phyloP scores from a whole-genome alignment of 331 rosid genomes.

The Erythrophleum ivorense region DNA sequence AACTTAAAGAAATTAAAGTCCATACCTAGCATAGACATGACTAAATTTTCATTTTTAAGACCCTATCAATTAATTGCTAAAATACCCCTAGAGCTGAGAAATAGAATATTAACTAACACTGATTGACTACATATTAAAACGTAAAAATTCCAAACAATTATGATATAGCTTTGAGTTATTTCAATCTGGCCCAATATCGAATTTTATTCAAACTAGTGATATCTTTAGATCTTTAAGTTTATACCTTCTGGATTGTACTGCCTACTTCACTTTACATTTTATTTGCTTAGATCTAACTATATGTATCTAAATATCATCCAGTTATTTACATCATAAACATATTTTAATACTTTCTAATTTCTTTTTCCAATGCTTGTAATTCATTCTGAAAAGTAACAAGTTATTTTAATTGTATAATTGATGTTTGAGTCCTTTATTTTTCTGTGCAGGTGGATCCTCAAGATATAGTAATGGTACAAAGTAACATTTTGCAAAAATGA shows the following conservation, averaged over 20 bases:
- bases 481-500: slow-evolving; percentile 28
- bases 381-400: slow-evolving; percentile 6
- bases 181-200: neutral
- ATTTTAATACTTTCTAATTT: slow-evolving; percentile 15
- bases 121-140: neutral
- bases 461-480: slow-evolving; percentile 91
- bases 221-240: too few species aligned
- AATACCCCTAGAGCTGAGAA: too few species aligned
- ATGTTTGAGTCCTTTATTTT: slow-evolving; percentile 29
- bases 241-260: neutral
- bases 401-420: slow-evolving; percentile 36
- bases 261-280: neutral
- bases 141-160: neutral
- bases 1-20: too few species aligned
- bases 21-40: neutral
- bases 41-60: neutral
- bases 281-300: slow-evolving; percentile 14
- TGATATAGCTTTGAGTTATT: too few species aligned
- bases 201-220: neutral
- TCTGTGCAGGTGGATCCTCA: slow-evolving; percentile 96
- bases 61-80: neutral
- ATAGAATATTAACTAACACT: too few species aligned
- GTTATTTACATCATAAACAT: neutral
- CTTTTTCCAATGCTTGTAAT: slow-evolving; percentile 17
- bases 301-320: neutral